phyloP scores from a whole-genome alignment of 2,329 filamentous ascomycete genomes.

The Trichoderma citrinoviride region DNA sequence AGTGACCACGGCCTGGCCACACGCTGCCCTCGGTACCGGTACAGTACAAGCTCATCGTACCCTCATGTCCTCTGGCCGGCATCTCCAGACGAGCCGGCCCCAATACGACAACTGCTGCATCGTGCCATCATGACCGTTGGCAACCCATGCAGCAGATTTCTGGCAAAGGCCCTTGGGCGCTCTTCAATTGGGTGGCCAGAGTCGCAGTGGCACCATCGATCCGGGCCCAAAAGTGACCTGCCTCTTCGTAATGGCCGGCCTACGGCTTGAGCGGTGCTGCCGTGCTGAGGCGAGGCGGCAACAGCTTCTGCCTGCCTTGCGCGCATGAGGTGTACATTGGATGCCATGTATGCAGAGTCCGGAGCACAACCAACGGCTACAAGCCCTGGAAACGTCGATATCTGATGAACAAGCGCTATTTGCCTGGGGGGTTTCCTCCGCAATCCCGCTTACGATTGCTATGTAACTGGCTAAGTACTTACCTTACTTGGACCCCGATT shows the following conservation, averaged over 20 bases:
- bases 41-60: neutral
- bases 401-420: neutral
- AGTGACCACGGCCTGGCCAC: too few relatives aligned
- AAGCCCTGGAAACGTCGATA: too few relatives aligned
- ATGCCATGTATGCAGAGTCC: neutral
- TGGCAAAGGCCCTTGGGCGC: constrained; percentile 7
- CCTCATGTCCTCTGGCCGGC: neutral
- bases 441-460: too few relatives aligned
- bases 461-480: too few relatives aligned
- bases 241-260: constrained; percentile 17
- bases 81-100: neutral
- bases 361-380: neutral
- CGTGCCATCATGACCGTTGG: constrained; percentile 14
- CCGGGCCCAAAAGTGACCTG: constrained; percentile 6
- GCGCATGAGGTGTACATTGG: too few relatives aligned
- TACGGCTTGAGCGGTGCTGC: constrained; percentile 13
- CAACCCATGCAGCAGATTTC: constrained; percentile 18
- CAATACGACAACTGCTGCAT: constrained; percentile 20
- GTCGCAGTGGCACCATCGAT: constrained; percentile 15
- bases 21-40: neutral
- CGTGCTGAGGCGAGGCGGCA: constrained; percentile 15
- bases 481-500: too few relatives aligned
- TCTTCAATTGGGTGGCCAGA: constrained; percentile 11
- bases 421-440: neutral
- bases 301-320: neutral